Evolutionary conservation across 2,329 filamentous ascomycete species (phyloP).

Genomic region (Ilyonectria sp.): DNA sequence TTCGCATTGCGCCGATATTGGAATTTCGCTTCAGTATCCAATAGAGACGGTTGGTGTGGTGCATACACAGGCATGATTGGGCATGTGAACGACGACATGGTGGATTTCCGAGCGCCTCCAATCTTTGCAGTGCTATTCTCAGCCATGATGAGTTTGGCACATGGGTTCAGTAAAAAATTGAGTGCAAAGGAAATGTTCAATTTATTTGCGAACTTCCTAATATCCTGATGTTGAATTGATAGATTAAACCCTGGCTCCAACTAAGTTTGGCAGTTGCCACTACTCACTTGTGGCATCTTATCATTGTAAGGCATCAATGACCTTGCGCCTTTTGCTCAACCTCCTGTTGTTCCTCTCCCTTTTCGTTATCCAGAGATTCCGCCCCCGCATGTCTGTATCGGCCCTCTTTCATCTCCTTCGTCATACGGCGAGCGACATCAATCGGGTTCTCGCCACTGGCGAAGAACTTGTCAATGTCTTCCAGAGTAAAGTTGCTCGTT

Average conservation of each 20-base stretch:
- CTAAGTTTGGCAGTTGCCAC: background rate
- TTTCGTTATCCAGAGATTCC: conserved; percentile 28
- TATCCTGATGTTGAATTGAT: background rate
- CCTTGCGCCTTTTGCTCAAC: conserved; percentile 12
- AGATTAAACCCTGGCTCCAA: background rate
- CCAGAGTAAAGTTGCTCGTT: conserved; percentile 63
- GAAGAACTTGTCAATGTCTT: conserved; percentile 63
- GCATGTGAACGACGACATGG: no score
- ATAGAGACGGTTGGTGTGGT: background rate
- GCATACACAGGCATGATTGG: no score
- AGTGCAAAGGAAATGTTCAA: no score
- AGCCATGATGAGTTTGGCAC: no score
- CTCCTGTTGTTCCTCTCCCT: conserved; percentile 21
- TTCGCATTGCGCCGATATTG: background rate
- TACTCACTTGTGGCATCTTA: background rate
- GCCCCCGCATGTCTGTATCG: conserved; percentile 21
- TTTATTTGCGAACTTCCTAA: no score
- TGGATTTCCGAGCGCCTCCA: no score
- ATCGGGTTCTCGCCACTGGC: conserved; percentile 23
- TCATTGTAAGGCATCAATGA: background rate
- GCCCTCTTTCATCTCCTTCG: conserved; percentile 32
- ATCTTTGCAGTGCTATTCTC: no score
- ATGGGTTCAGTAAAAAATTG: no score
- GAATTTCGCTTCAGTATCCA: no score
- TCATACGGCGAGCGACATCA: conserved; percentile 22